phyloP scores from a whole-genome alignment of 2,329 filamentous ascomycete genomes.

The Fusarium albosuccineum region DNA sequence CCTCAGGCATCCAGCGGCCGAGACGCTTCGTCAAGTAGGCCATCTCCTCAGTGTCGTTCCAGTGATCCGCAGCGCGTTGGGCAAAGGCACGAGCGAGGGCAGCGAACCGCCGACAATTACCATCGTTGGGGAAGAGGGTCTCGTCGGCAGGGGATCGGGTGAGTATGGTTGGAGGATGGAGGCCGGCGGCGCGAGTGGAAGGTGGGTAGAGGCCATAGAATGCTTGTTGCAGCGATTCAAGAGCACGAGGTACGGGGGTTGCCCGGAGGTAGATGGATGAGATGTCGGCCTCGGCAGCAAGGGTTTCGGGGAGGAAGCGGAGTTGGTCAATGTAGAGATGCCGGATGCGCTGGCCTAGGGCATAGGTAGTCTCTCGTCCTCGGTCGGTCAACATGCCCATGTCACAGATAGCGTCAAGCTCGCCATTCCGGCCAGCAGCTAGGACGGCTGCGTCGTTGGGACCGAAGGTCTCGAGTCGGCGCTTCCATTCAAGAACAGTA shows the following conservation, averaged over 20 bases:
- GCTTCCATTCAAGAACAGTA: slow-evolving; percentile 70
- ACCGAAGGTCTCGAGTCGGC: slow-evolving; percentile 87
- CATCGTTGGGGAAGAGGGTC: slow-evolving; percentile 84
- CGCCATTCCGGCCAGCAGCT: slow-evolving; percentile 74
- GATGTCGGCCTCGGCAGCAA: slow-evolving; percentile 64
- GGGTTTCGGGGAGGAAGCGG: slow-evolving; percentile 73
- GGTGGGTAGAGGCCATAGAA: slow-evolving; percentile 81
- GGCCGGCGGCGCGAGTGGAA: slow-evolving; percentile 56
- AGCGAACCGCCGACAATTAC: slow-evolving; percentile 78
- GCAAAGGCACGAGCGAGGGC: slow-evolving; percentile 78
- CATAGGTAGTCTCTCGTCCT: slow-evolving; percentile 78
- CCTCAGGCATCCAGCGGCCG: slow-evolving; percentile 86
- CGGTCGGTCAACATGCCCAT: slow-evolving; percentile 81
- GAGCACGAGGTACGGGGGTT: slow-evolving; percentile 79
- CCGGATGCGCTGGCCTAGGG: slow-evolving; percentile 76
- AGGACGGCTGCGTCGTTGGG: slow-evolving; percentile 76
- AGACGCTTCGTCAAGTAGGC: slow-evolving; percentile 82
- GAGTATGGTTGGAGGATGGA: slow-evolving; percentile 75
- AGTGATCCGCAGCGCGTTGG: slow-evolving; percentile 76
- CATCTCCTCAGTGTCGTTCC: slow-evolving; percentile 86
- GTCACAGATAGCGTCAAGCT: slow-evolving; percentile 86
- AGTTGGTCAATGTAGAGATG: slow-evolving; percentile 81
- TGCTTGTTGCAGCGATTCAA: slow-evolving; percentile 82
- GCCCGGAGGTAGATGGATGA: slow-evolving; percentile 79
- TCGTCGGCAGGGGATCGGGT: slow-evolving; percentile 76